phyloP scores from a whole-genome alignment of 1,139 yeast species.

The Zygoascus meyerae region DNA sequence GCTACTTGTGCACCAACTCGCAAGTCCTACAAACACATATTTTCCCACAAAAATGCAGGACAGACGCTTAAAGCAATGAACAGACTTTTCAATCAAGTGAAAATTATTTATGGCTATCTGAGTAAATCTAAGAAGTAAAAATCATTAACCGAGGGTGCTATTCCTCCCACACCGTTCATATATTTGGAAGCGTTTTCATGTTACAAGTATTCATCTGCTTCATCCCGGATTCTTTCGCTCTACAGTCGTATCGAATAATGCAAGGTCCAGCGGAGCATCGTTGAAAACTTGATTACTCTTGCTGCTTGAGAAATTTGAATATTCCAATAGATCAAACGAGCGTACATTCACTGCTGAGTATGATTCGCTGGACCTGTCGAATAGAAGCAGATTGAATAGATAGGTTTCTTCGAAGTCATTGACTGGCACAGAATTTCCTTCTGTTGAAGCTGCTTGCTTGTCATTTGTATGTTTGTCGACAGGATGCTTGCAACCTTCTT shows the following conservation, averaged over 20 bases:
- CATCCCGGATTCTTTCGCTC: conserved; percentile 58
- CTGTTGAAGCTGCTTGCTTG: conserved; percentile 13
- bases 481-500: conserved; percentile 17
- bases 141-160: no score
- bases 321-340: conserved; percentile 65
- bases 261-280: conserved; percentile 65
- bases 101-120: no score
- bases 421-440: background rate
- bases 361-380: conserved; percentile 30
- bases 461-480: conserved; percentile 24
- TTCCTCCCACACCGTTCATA: background rate
- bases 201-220: no score
- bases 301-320: conserved; percentile 47
- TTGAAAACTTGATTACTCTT: conserved; percentile 32
- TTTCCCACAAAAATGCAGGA: no score
- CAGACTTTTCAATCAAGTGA: no score
- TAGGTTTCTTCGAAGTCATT: conserved; percentile 17
- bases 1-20: no score
- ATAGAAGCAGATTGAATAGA: conserved; percentile 32
- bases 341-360: conserved; percentile 37
- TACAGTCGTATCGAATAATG: conserved; percentile 66
- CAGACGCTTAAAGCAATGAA: no score
- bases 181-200: background rate
- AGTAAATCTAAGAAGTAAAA: no score
- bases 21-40: no score